These are phyloP conservation scores for Thraustotheca clavata DNA, from an alignment of 352 stramenopile genomes.

Conservation along the genomic window DNA sequence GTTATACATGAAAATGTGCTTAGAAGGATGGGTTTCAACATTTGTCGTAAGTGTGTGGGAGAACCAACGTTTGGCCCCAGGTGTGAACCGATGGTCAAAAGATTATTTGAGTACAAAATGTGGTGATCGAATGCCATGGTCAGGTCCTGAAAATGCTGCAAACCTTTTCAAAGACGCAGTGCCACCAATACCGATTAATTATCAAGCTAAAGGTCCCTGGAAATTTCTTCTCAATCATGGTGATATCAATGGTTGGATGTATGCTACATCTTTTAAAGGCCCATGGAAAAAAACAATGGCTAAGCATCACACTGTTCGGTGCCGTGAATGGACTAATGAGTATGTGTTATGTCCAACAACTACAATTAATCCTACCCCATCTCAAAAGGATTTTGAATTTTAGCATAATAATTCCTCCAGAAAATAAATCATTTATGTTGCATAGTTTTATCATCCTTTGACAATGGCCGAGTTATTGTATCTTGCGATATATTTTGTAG, in stretches of 20 bases:
- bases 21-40: background rate
- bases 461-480: background rate
- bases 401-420: too few species aligned
- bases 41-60: slow-evolving; percentile 14
- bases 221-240: slow-evolving; percentile 39
- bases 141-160: background rate
- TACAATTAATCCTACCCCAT: too few species aligned
- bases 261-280: slow-evolving; percentile 50
- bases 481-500: too few species aligned
- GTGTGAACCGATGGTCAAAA: slow-evolving; percentile 9
- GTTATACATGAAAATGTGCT: slow-evolving; percentile 3
- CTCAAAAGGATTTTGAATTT: too few species aligned
- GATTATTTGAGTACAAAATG: background rate
- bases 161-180: slow-evolving; percentile 3
- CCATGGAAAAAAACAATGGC: slow-evolving; percentile 47
- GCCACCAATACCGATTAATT: background rate
- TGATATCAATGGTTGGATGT: slow-evolving; percentile 51
- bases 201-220: slow-evolving; percentile 26
- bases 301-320: slow-evolving; percentile 44
- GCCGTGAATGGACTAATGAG: slow-evolving; percentile 61
- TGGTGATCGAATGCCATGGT: slow-evolving; percentile 12
- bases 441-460: background rate
- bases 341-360: slow-evolving; percentile 22
- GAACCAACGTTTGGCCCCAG: slow-evolving; percentile 13
- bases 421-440: background rate